These are phyloP conservation scores for Astrothelium macrocarpum DNA, from an alignment of 495 filamentous ascomycete genomes.

Conservation along the genomic window DNA sequence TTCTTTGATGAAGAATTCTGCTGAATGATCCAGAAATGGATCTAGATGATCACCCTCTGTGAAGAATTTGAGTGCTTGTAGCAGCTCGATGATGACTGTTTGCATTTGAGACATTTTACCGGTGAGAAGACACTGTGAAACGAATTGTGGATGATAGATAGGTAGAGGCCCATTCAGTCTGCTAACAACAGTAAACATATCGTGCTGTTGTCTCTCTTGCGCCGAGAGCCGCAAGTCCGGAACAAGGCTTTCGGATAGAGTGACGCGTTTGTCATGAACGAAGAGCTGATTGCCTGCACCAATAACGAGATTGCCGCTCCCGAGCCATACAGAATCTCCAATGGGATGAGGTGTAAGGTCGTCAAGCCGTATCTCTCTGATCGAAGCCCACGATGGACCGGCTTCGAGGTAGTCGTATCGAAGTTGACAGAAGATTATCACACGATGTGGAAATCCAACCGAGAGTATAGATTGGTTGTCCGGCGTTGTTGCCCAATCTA, in stretches of 20 bases:
- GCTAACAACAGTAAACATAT: slow-evolving; percentile 73
- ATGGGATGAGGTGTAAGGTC: slow-evolving; percentile 86
- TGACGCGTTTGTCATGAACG: slow-evolving; percentile 65
- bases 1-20: slow-evolving; percentile 32
- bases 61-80: slow-evolving; percentile 71
- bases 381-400: slow-evolving; percentile 79
- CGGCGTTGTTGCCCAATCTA: slow-evolving; percentile 92
- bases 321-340: slow-evolving; percentile 84
- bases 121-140: slow-evolving; percentile 77
- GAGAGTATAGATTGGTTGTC: slow-evolving; percentile 86
- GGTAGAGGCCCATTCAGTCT: slow-evolving; percentile 80
- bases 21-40: slow-evolving; percentile 61
- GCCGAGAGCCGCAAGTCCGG: slow-evolving; percentile 54
- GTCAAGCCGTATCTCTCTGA: slow-evolving; percentile 71
- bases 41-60: slow-evolving; percentile 76
- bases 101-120: slow-evolving; percentile 70
- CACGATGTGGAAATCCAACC: slow-evolving; percentile 78
- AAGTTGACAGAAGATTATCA: slow-evolving; percentile 80
- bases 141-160: slow-evolving; percentile 85
- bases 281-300: slow-evolving; percentile 92
- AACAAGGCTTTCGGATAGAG: slow-evolving; percentile 52
- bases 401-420: slow-evolving; percentile 88
- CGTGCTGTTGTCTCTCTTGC: slow-evolving; percentile 40
- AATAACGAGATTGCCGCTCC: slow-evolving; percentile 71
- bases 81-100: slow-evolving; percentile 61